phyloP scores from a whole-genome alignment of 805 yeast species.

The Hyphopichia homilentoma region DNA sequence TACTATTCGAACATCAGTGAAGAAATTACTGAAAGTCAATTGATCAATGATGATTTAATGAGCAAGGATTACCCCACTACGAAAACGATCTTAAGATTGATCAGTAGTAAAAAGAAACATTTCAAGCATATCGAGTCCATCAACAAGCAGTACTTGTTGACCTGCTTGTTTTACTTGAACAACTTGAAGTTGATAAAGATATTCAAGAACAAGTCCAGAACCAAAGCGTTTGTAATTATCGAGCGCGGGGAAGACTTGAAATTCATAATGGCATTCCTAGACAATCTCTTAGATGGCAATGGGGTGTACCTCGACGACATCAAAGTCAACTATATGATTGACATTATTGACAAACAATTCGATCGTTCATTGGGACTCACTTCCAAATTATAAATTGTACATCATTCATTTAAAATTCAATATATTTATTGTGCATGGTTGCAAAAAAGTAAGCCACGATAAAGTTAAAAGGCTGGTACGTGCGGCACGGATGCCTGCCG shows the following conservation, averaged over 20 bases:
- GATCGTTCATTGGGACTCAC: conserved; percentile 9
- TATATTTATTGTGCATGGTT: too few relatives aligned
- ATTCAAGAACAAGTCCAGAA: conserved; percentile 39
- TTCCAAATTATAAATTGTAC: not conserved
- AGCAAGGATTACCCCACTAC: conserved; percentile 28
- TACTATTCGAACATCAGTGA: conserved; percentile 6
- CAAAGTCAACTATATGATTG: conserved; percentile 24
- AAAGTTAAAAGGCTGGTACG: too few relatives aligned
- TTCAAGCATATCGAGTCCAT: conserved; percentile 26
- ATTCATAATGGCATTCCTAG: conserved; percentile 19
- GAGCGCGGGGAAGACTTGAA: conserved; percentile 24
- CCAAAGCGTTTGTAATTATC: conserved; percentile 36
- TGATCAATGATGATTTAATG: conserved; percentile 20
- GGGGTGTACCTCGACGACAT: conserved; percentile 6
- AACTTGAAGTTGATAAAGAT: conserved; percentile 31
- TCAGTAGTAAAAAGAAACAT: conserved; percentile 10
- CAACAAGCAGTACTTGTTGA: conserved; percentile 40
- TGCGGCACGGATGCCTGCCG: too few relatives aligned
- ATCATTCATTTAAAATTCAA: too few relatives aligned
- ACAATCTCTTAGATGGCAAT: conserved; percentile 10
- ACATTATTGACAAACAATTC: conserved; percentile 25
- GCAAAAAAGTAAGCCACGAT: too few relatives aligned
- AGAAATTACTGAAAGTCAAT: conserved; percentile 16
- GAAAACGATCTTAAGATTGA: conserved; percentile 24
- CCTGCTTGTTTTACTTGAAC: conserved; percentile 35